Evolutionary conservation across 176 grass and related monocot species (phyloP), one percentile per base, ranked within the genome.

Genomic region (Lolium perenne): DNA sequence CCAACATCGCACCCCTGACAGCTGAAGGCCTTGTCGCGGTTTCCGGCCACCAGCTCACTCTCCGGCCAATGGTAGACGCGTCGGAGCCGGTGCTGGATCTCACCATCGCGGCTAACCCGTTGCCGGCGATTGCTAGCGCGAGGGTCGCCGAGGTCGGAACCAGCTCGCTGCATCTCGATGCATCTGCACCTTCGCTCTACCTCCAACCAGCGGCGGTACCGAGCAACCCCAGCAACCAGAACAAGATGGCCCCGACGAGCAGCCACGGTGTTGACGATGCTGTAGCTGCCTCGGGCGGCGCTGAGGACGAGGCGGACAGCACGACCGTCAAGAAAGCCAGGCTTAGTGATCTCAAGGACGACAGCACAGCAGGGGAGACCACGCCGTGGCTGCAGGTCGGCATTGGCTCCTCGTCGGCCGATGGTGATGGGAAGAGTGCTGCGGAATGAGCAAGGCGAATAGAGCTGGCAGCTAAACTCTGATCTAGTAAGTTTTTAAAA

Each of bases 361-460:
- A 93, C 51, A 92, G 75, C 84, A 86, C 93, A 82, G 85, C 85
- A 0, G 80, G 80, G 43, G 93, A 90, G 38, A 82, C 83, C 1
- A 72, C 91, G 17, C 83, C 89, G 3, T 98, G 95, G 93, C 82
- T 98, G 70, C 93, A 92, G 86, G 93, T 98, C 12, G 95, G 93
- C 32, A 89, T 98, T 67, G 91, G 89, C 14, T 90, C 95, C 40
- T 84, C 89, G 4, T 87, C 91, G 22, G 77, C 73, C 9, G 81
- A 53, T 20, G 89, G 81, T 3, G 86, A 88, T 15, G 74, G 55
- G 25, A 95, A 46, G 8, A 59, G 7, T 40, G 35, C 80, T 6
- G 29, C 4, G 11, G 63, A 82, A 82, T 40, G 62, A 69, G 7
- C 17, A 50, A 23, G 79, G 29, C 45, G 3, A 15, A 50, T 18